Evolutionary conservation across 352 stramenopile genomes (phyloP).

Genomic region (Pythium plurisporium): DNA sequence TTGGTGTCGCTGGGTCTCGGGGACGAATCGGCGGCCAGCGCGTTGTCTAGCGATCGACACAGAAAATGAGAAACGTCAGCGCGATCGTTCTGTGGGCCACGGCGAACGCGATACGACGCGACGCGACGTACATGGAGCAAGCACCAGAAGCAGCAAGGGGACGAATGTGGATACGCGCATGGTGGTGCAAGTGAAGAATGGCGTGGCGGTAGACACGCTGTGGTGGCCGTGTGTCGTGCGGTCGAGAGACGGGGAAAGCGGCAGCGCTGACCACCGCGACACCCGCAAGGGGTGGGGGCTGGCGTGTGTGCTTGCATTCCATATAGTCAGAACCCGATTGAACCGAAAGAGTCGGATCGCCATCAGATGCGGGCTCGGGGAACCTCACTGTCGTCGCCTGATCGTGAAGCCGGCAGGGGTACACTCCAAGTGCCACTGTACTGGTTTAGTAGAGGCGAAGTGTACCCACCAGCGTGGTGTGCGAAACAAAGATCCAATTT

Average conservation of each 20-base stretch:
- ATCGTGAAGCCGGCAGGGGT: too few relatives aligned
- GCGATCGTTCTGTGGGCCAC: neutral
- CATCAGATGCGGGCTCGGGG: slow-evolving; percentile 5
- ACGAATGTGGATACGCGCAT: neutral
- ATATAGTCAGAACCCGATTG: neutral
- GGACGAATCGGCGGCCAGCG: neutral
- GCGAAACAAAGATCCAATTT: too few relatives aligned
- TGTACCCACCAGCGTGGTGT: neutral
- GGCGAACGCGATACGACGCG: neutral
- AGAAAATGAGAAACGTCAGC: neutral
- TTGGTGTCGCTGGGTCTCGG: slow-evolving; percentile 28
- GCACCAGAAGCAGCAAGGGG: neutral
- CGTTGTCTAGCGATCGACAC: neutral
- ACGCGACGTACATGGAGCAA: neutral
- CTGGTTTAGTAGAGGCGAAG: neutral
- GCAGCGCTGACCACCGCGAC: too few relatives aligned
- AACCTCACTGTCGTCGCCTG: too few relatives aligned
- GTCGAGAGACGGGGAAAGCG: too few relatives aligned
- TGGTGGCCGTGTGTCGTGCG: too few relatives aligned
- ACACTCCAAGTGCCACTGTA: too few relatives aligned
- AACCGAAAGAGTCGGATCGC: neutral
- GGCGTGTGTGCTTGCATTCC: neutral
- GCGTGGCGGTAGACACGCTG: neutral
- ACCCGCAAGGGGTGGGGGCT: too few relatives aligned
- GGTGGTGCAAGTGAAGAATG: neutral